phyloP scores from a whole-genome alignment of 2,329 filamentous ascomycete genomes.

The Cercospora sojina region DNA sequence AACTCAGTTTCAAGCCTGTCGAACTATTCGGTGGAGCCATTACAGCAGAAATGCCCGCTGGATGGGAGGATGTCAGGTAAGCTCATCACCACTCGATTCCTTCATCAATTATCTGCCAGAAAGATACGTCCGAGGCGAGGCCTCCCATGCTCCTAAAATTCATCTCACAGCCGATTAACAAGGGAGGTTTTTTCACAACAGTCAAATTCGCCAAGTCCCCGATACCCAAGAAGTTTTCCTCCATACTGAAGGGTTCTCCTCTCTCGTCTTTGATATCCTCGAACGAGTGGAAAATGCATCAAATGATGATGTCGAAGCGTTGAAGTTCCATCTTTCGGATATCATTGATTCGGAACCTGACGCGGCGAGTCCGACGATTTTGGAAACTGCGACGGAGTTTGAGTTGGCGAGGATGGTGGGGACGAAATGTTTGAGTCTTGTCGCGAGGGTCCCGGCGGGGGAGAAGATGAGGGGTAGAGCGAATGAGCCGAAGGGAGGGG shows the following conservation, averaged over 20 bases:
- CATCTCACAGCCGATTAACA: neutral
- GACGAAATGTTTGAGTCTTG: constrained; percentile 66
- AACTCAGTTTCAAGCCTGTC: constrained; percentile 16
- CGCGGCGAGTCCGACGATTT: neutral
- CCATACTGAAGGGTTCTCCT: constrained; percentile 77
- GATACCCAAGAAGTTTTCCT: constrained; percentile 93
- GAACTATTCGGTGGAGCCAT: constrained; percentile 71
- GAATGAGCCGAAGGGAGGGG: constrained; percentile 53
- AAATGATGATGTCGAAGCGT: constrained; percentile 66
- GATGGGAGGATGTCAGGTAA: constrained; percentile 73
- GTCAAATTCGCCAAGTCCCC: constrained; percentile 71
- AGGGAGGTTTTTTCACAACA: constrained; percentile 40
- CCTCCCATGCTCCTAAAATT: no score
- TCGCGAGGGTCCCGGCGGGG: constrained; percentile 57
- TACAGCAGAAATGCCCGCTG: constrained; percentile 63
- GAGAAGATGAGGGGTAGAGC: constrained; percentile 42
- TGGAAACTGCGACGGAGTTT: neutral
- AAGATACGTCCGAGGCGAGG: no score
- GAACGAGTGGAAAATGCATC: constrained; percentile 69
- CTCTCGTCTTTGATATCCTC: constrained; percentile 85
- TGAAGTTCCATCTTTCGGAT: constrained; percentile 52
- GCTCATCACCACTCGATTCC: constrained; percentile 15
- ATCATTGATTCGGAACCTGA: constrained; percentile 38
- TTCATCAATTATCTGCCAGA: no score
- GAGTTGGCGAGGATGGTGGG: constrained; percentile 41